phyloP scores from a whole-genome alignment of 169 alveolate species.

The Plasmodium ovale region DNA sequence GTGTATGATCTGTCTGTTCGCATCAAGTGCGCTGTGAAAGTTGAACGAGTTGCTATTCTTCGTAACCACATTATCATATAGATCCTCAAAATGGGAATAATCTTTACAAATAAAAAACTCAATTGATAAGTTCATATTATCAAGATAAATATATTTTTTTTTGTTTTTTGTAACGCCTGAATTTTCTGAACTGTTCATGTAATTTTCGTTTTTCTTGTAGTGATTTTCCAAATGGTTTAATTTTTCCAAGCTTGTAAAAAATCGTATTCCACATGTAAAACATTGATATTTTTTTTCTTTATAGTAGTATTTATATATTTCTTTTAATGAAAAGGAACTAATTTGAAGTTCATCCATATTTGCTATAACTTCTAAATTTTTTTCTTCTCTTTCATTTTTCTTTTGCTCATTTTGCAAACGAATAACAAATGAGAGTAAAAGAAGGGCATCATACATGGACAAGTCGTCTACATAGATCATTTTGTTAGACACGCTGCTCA shows the following conservation, averaged over 20 bases:
- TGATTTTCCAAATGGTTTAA: slow-evolving; percentile 73
- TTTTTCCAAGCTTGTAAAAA: slow-evolving; percentile 56
- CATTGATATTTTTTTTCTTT: slow-evolving; percentile 57
- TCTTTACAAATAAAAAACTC: slow-evolving; percentile 65
- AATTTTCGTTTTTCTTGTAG: slow-evolving; percentile 24
- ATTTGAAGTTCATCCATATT: slow-evolving; percentile 29
- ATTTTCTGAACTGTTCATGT: slow-evolving; percentile 19
- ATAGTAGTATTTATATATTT: slow-evolving; percentile 29
- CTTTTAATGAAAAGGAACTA: slow-evolving; percentile 56
- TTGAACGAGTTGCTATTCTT: slow-evolving; percentile 47
- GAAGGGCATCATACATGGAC: slow-evolving; percentile 41
- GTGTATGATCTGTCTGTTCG: not conserved
- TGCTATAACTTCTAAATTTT: slow-evolving; percentile 54
- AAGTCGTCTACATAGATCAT: slow-evolving; percentile 52
- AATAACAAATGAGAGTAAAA: slow-evolving; percentile 36
- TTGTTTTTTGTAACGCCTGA: slow-evolving; percentile 7
- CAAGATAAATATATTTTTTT: slow-evolving; percentile 31
- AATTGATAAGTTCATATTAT: slow-evolving; percentile 58
- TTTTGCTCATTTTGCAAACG: slow-evolving; percentile 73
- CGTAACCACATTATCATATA: slow-evolving; percentile 63
- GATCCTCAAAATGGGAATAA: slow-evolving; percentile 46
- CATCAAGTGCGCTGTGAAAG: slow-evolving; percentile 14
- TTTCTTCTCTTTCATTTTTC: slow-evolving; percentile 72
- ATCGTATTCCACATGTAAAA: slow-evolving; percentile 64
- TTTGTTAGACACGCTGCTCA: slow-evolving; percentile 67